Evolutionary conservation across 2,329 filamentous ascomycete species (phyloP), one percentile per base, ranked within the genome.

Genomic region (Tolypocladium ovalisporum): DNA sequence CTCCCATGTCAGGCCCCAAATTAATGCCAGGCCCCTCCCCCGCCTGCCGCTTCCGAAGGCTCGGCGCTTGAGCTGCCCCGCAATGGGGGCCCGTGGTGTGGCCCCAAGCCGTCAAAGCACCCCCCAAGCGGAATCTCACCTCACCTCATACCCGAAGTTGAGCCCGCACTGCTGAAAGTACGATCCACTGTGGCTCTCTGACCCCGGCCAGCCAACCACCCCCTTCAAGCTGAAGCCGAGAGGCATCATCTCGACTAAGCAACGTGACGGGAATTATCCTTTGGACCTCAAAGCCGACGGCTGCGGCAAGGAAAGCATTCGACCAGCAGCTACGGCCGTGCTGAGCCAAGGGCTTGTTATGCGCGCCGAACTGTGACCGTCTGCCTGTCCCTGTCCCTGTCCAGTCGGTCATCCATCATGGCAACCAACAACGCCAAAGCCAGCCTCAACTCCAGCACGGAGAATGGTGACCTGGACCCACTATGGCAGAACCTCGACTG

Each of bases 401-500:
- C 59, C 58, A 37, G 52, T n/a, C n/a, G n/a, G n/a, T 36, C 53
- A 54, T 57, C 54, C 63, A 64, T 56, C 55, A 69, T 68, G 63
- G 60, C 67, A 49, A 57, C 55, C 58, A 54, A 61, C 61, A 64
- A 57, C 54, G 54, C 58, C 55, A 60, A 58, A 55, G 57, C 60
- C 63, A 64, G 62, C 64, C 63, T 68, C 59, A 65, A 62, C 60
- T 63, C 68, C 59, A 64, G 62, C 59, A 60, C 64, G 54, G 68
- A 68, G 54, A 66, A 64, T 56, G 37, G 63, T 57, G 71, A 71
- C 55, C 59, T 74, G 62, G 83, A 85, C 75, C 79, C 79, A 77
- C 76, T 84, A 79, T 90, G 87, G 87, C 84, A 89, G 68, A 81
- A 89, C 71, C 79, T 89, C 67, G 84, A 90, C 75, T 87, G 86